Conservation (phyloP, 148 eudicot species). For the Hydrangea macrophylla region DNA sequence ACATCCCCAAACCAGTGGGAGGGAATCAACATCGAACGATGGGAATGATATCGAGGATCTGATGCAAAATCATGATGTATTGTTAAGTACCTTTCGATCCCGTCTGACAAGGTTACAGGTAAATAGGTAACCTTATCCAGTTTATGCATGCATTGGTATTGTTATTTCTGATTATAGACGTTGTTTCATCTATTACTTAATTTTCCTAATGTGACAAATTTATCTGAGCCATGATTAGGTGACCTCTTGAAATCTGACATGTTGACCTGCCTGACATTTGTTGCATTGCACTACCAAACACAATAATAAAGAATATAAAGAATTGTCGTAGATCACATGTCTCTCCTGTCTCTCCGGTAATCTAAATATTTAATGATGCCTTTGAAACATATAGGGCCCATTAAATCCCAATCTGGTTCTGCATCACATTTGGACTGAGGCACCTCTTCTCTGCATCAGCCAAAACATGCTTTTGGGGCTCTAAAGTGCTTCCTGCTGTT, state of each 20-base stretch:
- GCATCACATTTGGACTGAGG: too few relatives aligned
- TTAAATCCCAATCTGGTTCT: too few relatives aligned
- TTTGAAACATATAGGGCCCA: too few relatives aligned
- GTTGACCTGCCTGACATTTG: background rate
- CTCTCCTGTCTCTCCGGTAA: too few relatives aligned
- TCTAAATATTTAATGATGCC: too few relatives aligned
- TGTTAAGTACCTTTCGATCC: slow-evolving; percentile 71
- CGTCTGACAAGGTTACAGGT: slow-evolving; percentile 93
- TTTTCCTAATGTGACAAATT: background rate
- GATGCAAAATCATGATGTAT: slow-evolving; percentile 77
- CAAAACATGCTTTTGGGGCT: too few relatives aligned
- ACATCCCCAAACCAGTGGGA: slow-evolving; percentile 45
- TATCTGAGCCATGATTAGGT: background rate
- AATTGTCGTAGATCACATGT: too few relatives aligned
- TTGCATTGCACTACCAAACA: background rate
- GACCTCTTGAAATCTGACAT: background rate
- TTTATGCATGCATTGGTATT: background rate
- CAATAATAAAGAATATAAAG: too few relatives aligned
- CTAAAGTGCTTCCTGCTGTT: too few relatives aligned
- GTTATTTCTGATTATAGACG: background rate
- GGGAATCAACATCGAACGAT: slow-evolving; percentile 38
- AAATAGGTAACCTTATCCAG: too few relatives aligned
- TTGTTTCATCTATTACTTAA: background rate
- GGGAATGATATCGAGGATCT: slow-evolving; percentile 47
- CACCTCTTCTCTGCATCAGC: too few relatives aligned